Base-by-base conservation (phyloP, 805 yeast genomes). In the Saturnispora gosingensis region DNA sequence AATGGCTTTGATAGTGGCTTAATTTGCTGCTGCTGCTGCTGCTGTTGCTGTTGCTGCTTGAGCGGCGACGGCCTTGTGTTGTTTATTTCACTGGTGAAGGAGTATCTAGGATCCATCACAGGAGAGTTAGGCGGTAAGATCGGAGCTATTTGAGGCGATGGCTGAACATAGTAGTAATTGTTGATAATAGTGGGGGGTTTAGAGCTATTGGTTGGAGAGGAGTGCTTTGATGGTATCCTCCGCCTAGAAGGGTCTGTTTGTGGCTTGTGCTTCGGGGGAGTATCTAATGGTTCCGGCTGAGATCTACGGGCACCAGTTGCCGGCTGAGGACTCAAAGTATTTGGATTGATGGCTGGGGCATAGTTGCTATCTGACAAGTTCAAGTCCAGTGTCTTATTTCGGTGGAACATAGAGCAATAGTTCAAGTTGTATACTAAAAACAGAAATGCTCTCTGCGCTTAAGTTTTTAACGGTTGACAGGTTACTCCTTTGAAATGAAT, bases 91-190 rank as follows among this genome's bases (percentile, higher is more conserved):
- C 22, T 38, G 5, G 42, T 8, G 16, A 16, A 32, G 13, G 42
- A 16, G 25, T 35, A 36, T 13, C 51, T 42, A 9, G 51, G 47
- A 32, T 49, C 51, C 20, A 48, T 22, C 9, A 38, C 28, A 18
- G 47, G 43, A 5, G 28, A 35, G 16, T 18, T 39, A 38, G 42
- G 24, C 25, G 43, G 51, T 7, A 34, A 3, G 3, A 20, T 35
- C 20, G 18, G 51, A 2, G 51, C 30, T 15, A 43, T 22, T 13
- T 30, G 53, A 3, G 49, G 49, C 4, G 49, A 45, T 4, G 54
- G 52, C 43, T 58, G 61, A 16, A 57, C 56, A 39, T 58, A 57
- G 27, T 58, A 57, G 30, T 58, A 57, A 32, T 58, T 58, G 38
- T 58, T 58, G 2, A 57, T 57, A 15, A 58, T 50, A 10, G 60